Evolutionary conservation across 768 basidiomycete species (phyloP), one percentile per base, ranked within the genome.

Genomic region (Albatrellus ellisii): DNA sequence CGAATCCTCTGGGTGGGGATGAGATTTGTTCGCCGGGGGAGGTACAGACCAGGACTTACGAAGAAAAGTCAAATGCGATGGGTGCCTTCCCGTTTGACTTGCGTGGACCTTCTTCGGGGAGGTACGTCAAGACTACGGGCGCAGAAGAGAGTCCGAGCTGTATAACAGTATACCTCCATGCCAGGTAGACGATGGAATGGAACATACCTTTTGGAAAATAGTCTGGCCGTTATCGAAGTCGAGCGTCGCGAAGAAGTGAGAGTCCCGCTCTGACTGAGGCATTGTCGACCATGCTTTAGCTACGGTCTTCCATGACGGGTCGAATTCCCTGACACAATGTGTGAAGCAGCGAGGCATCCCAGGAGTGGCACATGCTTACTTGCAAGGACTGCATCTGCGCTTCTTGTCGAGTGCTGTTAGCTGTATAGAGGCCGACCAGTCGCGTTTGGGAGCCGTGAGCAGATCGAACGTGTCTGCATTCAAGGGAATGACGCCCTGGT

Each of bases 341-440:
- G 31, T 36, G 43, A 34, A 44, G 17, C 17, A 18, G 14, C 22
- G n/a, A 10, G 6, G 26, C 9, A 18, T 6, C 15, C 20, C 7
- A 21, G 2, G 22, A 12, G n/a, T 2, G 6, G 39, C 42, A 8
- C 15, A 3, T 5, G 15, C 86, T 62, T 52, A 88, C 92, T 68
- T 82, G 83, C 95, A 99, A 35, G 92, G 94, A n/a, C 58, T 59
- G 59, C 95, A 99, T 59, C 79, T 83, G 55, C 87, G 77, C 48
- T 78, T 71, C 8, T 73, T 63, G 51, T 79, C 80, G 47, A 95
- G 60, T 0, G 95, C 95, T 1, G 95, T 99, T 58, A 98, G 72
- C 10, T 90, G 79, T 41, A 99, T 67, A 4, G 80, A 68, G n/a
- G 79, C 77, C 1, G 84, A 83, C 81, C 92, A 99, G 50, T 80